Evolutionary conservation across 768 basidiomycete species (phyloP).

Genomic region (Botryobasidium botryosum): DNA sequence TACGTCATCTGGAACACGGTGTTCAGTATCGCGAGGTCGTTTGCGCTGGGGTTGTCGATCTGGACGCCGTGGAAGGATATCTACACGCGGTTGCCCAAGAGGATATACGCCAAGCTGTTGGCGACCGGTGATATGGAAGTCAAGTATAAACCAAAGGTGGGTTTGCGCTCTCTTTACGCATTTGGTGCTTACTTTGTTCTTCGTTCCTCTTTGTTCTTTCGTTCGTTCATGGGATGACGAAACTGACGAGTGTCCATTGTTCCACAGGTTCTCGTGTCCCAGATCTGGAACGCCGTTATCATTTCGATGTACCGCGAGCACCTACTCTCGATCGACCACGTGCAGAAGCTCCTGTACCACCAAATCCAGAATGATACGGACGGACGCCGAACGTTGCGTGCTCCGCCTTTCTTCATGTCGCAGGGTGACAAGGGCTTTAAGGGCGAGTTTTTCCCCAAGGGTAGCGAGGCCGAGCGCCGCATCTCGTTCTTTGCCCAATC

Average conservation of each 20-base stretch:
- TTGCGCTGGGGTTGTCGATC: conserved; percentile 82
- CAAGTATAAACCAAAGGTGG: conserved; percentile 98
- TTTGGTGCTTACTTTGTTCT: not conserved
- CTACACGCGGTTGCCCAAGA: conserved; percentile 86
- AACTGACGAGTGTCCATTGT: too few species aligned
- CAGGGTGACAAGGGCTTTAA: conserved; percentile 80
- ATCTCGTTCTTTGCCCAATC: conserved; percentile 99
- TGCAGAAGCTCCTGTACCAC: conserved; percentile 94
- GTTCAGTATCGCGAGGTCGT: conserved; percentile 74
- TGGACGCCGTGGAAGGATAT: conserved; percentile 99
- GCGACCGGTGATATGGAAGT: conserved; percentile 93
- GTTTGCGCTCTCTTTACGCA: conserved; percentile 12
- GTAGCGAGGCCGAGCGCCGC: conserved; percentile 89
- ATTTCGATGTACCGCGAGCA: conserved; percentile 99
- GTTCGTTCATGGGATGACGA: too few species aligned
- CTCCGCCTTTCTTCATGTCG: conserved; percentile 95
- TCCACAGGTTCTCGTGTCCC: conserved; percentile 93
- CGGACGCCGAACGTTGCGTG: conserved; percentile 80
- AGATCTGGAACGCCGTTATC: conserved; percentile 99
- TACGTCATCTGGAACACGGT: conserved; percentile 99
- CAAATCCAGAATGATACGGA: conserved; percentile 85
- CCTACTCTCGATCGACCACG: conserved; percentile 94
- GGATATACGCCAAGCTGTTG: conserved; percentile 89
- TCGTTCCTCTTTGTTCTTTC: conserved; percentile 1
- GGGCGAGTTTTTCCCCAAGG: conserved; percentile 81